Evolutionary conservation across 148 eudicot genomes (phyloP), one percentile per base, ranked within the genome.

Genomic region (Cornus suecica): DNA sequence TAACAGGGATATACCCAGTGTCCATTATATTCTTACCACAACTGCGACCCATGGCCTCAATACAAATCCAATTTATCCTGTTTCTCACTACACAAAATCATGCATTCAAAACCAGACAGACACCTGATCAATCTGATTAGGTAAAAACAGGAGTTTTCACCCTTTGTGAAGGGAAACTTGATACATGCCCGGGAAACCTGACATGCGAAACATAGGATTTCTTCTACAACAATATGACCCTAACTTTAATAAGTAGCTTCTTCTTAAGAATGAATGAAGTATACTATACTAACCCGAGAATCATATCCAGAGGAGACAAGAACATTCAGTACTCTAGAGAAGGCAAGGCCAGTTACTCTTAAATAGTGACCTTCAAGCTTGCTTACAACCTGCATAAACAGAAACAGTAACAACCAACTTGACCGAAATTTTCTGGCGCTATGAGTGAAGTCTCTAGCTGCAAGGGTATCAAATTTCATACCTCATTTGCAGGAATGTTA

Each of bases 251-350:
- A 48, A 48, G 20, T 48, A 11, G 15, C 15, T 48, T 48, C 54
- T 48, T 48, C 54, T 48, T 48, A 11, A 11, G 54, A 13, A 48
- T 16, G 20, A 13, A 48, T 48, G 37, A 65, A 65, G 15, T 27
- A 32, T 65, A 65, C 14, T 8, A 28, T 41, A 74, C n/a, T 37
- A 16, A 84, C 87, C 89, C 86, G 89, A 51, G 91, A 79, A 86
- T 88, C 91, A 25, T 86, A 86, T 60, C 91, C 91, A 11, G 84
- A 82, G 25, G 91, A 88, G 28, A 88, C 86, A 28, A 88, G 78
- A 28, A 82, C 79, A 71, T 86, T 78, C 69, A 84, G 74, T 26
- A 73, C 75, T 54, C 68, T 77, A 66, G 91, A 88, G 71, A 88
- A 86, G 41, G 91, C 91, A 65, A 88, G 89, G 41, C 87, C 86